Base-by-base conservation (phyloP, 2,329 filamentous ascomycete species). In the Pseudocercospora ulei region DNA sequence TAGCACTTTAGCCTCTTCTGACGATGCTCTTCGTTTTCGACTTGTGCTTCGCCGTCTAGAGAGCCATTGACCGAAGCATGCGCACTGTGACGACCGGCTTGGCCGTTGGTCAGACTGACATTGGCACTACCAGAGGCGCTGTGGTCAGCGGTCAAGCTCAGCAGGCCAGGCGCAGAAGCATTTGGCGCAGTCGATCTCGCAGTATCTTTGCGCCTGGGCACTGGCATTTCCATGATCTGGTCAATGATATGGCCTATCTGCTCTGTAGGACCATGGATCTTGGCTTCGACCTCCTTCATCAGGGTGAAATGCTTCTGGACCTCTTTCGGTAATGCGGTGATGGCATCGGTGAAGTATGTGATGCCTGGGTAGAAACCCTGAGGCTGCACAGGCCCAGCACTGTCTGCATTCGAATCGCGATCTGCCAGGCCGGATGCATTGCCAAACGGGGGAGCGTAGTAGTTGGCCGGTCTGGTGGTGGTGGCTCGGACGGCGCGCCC, bases 201-300 rank as follows among this genome's bases (percentile, higher is more conserved):
- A 13, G 40, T 40, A 27, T 44, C 44, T 43, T 47, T 56, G 38
- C 54, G 50, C 29, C 59, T 58, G 24, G 68, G 66, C 18, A 66
- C 60, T 23, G 67, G 67, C 39, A 66, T 60, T 24, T 59, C 57
- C 41, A 65, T 61, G 25, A 82, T 76, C 37, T 71, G 71, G 45
- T 78, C 71, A 5, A 93, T 75, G 46, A 92, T 71, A 56, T 80
- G 73, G 56, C 81, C 78, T 42, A 98, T 72, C 56, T 80, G 74
- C 53, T 90, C 81, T 60, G 94, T 85, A 4, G 90, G 82, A 16
- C 78, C 78, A 63, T 87, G 90, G 49, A 93, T 82, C 66, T 98
- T 98, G 47, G 88, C 88, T 66, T 98, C 90, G 31, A 96, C 90
- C 65, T 98, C 90, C 62, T 95, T 95, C 52, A 98, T 71, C 40